Base-by-base conservation (phyloP, 805 yeast genomes). In the Starmerella riodocensis region DNA sequence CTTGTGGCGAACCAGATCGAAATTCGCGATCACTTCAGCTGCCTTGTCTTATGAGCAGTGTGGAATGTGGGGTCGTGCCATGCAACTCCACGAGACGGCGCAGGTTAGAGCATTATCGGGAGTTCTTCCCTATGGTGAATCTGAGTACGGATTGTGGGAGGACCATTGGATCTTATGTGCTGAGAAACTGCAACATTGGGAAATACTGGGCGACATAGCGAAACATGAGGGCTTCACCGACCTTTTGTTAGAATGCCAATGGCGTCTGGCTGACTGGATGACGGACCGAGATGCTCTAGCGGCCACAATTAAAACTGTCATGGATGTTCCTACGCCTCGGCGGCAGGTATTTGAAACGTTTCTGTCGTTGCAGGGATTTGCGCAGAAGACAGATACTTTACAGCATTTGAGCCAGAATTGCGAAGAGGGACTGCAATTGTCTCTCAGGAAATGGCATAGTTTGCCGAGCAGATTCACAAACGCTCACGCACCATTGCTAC, bases 211-310 rank as follows among this genome's bases (percentile, higher is more conserved):
- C 0, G 99, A 91, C 53, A 66, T 93, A 23, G 96, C 98, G 2
- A 85, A 88, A 52, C 97, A 93, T 54, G 99, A 93, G 65, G 96
- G 96, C 0, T 93, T 88, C 56, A 85, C 96, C 0, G 98, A 91
- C 54, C 66, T 91, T 48, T 63, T 93, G 20, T 65, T 91, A n/a
- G 99, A 91, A 58, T 93, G 98, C 69, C 98, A 97, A 28, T 91
- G 99, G 99, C 70, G 99, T 54, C 93, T 91, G 29, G 96, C 98
- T 6, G 97, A 91, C 54, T 91, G 98, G 98, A 78, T 78, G 44
- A 77, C 93, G 7, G 98, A 93, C 53, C 71, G 86, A 47, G 97
- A 88, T 48, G 91, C 97, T 0, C 64, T 91, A 28, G 96, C 86
- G 54, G 94, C 83, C 53, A 79, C 94, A 1, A 93, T 91, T 20